These are phyloP conservation scores for Aspergillus hortae DNA, from an alignment of 2,329 filamentous ascomycete genomes.

Conservation along the genomic window DNA sequence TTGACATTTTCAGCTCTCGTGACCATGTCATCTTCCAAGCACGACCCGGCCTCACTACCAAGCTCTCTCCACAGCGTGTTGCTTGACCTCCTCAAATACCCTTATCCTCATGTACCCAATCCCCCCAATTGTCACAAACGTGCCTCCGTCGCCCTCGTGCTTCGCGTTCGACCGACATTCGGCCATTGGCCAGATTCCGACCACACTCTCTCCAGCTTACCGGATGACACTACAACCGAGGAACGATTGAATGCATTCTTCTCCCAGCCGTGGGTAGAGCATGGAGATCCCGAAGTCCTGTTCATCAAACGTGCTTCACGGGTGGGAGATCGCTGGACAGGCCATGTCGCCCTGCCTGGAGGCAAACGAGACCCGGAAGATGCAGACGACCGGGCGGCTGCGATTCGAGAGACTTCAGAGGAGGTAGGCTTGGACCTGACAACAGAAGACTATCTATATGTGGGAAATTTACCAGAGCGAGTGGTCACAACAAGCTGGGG, in stretches of 20 bases:
- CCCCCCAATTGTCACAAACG: constrained; percentile 52
- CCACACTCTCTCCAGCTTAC: constrained; percentile 14
- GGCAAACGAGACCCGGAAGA: constrained; percentile 65
- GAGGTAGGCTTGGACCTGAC: constrained; percentile 63
- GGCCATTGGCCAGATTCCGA: constrained; percentile 47
- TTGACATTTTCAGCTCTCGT: background rate
- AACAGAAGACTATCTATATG: constrained; percentile 42
- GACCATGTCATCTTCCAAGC: background rate
- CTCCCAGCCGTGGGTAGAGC: constrained; percentile 59
- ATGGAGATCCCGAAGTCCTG: constrained; percentile 65
- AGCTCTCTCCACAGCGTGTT: constrained; percentile 30
- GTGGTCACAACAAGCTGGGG: constrained; percentile 66
- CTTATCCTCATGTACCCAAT: constrained; percentile 44
- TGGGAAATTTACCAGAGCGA: constrained; percentile 63
- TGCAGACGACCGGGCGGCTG: constrained; percentile 58
- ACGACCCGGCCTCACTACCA: constrained; percentile 16
- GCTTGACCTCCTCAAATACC: constrained; percentile 29
- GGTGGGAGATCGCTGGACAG: constrained; percentile 65
- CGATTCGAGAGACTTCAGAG: constrained; percentile 62
- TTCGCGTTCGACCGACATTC: constrained; percentile 60
- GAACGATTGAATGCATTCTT: constrained; percentile 58
- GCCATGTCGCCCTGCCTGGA: constrained; percentile 65
- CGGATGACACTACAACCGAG: constrained; percentile 23
- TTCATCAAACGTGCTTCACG: constrained; percentile 68
- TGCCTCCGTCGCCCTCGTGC: constrained; percentile 63